phyloP scores from a whole-genome alignment of 176 grass and related monocot species.

The Oryza glaberrima region DNA sequence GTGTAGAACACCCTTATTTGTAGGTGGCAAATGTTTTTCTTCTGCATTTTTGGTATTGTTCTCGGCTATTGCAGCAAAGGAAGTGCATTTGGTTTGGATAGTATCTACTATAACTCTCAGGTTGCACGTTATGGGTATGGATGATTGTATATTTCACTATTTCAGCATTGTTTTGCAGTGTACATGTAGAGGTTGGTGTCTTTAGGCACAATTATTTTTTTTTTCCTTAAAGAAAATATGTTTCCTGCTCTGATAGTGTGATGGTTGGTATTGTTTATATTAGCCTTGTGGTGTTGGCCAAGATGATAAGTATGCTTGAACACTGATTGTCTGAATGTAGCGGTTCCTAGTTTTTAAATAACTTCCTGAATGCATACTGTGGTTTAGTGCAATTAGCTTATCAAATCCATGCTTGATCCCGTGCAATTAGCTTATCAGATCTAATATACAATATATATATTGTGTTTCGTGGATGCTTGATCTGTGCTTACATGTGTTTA shows the following conservation, averaged over 20 bases:
- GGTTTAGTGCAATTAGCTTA: constrained; percentile 7
- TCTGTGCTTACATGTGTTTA: constrained; percentile 35
- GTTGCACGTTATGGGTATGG: background rate
- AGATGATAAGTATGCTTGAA: constrained; percentile 5
- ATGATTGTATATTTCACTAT: background rate
- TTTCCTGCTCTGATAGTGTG: background rate
- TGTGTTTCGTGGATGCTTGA: constrained; percentile 33
- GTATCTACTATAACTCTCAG: background rate
- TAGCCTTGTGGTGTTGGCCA: constrained; percentile 7
- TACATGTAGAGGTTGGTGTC: background rate
- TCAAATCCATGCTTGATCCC: background rate
- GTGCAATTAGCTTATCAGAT: constrained; percentile 15
- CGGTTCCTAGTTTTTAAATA: background rate
- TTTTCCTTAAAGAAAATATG: background rate
- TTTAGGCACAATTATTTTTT: background rate
- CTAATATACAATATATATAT: background rate
- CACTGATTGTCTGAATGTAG: background rate
- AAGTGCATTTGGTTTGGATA: background rate
- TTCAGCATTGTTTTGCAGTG: background rate
- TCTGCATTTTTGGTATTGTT: background rate
- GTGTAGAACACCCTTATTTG: background rate
- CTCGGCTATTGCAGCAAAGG: background rate
- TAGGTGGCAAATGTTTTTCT: background rate
- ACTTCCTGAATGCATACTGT: background rate
- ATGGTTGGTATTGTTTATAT: constrained; percentile 9